phyloP scores from a whole-genome alignment of 2,329 filamentous ascomycete species.

The Pyrenophora seminiperda region DNA sequence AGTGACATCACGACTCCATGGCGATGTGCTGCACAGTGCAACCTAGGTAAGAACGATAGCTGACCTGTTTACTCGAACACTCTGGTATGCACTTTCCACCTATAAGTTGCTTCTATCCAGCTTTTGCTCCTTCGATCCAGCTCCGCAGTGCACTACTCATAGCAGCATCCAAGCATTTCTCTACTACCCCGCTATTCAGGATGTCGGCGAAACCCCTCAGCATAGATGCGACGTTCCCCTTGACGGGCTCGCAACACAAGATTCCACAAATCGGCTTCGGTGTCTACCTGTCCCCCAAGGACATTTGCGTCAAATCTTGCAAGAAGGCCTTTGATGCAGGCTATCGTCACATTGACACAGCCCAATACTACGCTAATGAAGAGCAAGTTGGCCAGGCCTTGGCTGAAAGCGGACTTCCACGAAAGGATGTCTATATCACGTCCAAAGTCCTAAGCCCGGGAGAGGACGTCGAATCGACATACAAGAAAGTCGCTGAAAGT shows the following conservation, averaged over 20 bases:
- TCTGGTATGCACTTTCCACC: conserved; percentile 17
- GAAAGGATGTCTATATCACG: conserved; percentile 69
- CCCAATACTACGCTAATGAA: conserved; percentile 74
- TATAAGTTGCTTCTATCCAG: conserved; percentile 5
- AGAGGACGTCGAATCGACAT: conserved; percentile 62
- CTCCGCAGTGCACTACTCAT: conserved; percentile 8
- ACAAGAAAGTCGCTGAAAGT: conserved; percentile 64
- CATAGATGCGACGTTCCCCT: conserved; percentile 56
- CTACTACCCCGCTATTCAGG: conserved; percentile 13
- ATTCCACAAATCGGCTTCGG: conserved; percentile 75
- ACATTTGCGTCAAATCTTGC: conserved; percentile 63
- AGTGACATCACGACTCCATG: conserved; percentile 27
- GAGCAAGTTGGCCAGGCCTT: conserved; percentile 68
- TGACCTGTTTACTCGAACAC: neutral
- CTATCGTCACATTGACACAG: conserved; percentile 70
- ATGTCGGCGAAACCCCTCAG: conserved; percentile 38
- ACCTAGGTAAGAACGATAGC: neutral
- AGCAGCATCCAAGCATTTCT: conserved; percentile 8
- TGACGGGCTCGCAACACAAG: conserved; percentile 56
- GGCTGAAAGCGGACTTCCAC: conserved; percentile 59
- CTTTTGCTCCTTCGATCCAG: conserved; percentile 1
- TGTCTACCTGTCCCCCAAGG: conserved; percentile 65
- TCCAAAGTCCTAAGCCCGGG: conserved; percentile 68
- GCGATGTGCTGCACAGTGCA: conserved; percentile 4
- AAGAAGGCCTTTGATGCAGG: conserved; percentile 62